Evolutionary conservation across 1,284 basidiomycete genomes (phyloP), one percentile per base, ranked within the genome.

Genomic region (Anthracocystis panici-leucophaei): DNA sequence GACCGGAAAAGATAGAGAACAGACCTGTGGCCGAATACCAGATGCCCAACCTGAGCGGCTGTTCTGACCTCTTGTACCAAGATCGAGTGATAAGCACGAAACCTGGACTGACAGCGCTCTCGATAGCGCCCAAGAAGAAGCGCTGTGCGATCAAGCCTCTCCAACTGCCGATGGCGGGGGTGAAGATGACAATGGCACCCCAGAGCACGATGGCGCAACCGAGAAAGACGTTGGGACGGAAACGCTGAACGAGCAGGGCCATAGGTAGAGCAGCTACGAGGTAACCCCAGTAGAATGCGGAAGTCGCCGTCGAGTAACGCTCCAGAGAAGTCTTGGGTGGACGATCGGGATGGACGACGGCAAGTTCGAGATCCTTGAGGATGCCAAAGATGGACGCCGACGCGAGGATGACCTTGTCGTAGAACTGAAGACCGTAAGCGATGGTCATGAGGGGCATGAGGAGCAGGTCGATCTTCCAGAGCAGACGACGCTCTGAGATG

Each of bases 11-110:
- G 80, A 85, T 84, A 31, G 77, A 79, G 52, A 86, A 86, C 35
- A 88, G 82, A 2, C 88, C 88, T 0, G 87, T 88, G 11, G 88
- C 87, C 7, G 86, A 87, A 77, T 88, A 88, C 87, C 88, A 88
- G 44, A 88, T 84, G 0, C 87, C 82, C 31, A 80, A 48, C 9
- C 84, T 55, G 66, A 77, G 16, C 45, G 82, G 52, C 67, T 77
- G 45, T 74, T 85, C 79, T 49, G 71, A 45, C 62, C 78, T 48
- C 64, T 86, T 87, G 81, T 88, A 89, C 88, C 88, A 89, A 29
- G 86, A 75, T 0, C 84, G 80, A 10, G 88, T 88, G 55, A 89
- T 79, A 42, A 86, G 80, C 4, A 89, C 85, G 71, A 89, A 89
- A 1, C 87, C 87, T 0, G 88, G 88, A 0, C 85, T 85, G 31